These are phyloP conservation scores for Phytophthora sp. DNA, from an alignment of 352 stramenopile species.

Conservation along the genomic window DNA sequence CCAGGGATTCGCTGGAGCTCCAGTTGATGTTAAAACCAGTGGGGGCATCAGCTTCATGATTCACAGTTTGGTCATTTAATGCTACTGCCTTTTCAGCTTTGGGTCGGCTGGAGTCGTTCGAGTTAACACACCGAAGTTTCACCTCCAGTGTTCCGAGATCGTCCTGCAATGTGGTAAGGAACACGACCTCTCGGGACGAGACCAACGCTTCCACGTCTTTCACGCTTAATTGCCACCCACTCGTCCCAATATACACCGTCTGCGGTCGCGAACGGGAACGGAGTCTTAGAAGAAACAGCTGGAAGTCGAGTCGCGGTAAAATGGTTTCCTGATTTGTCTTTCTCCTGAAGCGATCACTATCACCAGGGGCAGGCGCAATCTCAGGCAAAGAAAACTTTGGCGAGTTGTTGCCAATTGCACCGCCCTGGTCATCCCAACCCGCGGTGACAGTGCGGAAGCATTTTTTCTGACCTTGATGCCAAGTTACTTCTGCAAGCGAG, in stretches of 20 bases:
- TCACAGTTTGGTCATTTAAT: neutral
- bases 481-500: slow-evolving; percentile 8
- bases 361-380: neutral
- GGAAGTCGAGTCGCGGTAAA: slow-evolving; percentile 40
- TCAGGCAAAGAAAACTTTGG: slow-evolving; percentile 27
- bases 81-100: no score
- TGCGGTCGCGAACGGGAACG: slow-evolving; percentile 23
- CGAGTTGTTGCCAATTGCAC: slow-evolving; percentile 5
- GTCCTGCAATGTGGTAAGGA: slow-evolving; percentile 41
- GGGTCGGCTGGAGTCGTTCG: neutral
- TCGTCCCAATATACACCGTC: slow-evolving; percentile 44
- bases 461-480: slow-evolving; percentile 7
- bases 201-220: slow-evolving; percentile 50
- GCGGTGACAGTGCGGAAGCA: slow-evolving; percentile 33
- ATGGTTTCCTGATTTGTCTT: slow-evolving; percentile 10
- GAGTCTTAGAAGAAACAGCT: slow-evolving; percentile 41
- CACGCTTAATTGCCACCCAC: slow-evolving; percentile 35
- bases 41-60: slow-evolving; percentile 1
- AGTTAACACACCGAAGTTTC: slow-evolving; percentile 30
- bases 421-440: slow-evolving; percentile 33
- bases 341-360: neutral
- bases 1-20: slow-evolving; percentile 58
- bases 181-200: slow-evolving; percentile 54
- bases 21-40: slow-evolving; percentile 59
- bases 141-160: slow-evolving; percentile 47